Base-by-base conservation (phyloP, 1,284 basidiomycete genomes). In the Cerioporus squamosus region DNA sequence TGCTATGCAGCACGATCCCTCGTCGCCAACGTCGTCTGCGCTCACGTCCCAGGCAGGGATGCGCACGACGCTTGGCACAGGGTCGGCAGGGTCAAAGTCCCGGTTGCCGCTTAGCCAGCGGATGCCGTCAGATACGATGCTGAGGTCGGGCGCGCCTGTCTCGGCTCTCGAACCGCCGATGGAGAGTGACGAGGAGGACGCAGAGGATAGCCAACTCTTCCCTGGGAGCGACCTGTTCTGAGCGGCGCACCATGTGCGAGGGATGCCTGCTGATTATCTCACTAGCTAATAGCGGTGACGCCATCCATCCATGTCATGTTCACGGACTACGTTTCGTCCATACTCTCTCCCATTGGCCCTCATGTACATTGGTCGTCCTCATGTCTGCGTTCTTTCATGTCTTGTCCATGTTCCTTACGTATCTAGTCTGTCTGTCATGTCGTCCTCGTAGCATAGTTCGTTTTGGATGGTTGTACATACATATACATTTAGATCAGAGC, bases 151-250 rank as follows among this genome's bases (percentile, higher is more conserved):
- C 12, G 29, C 38, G 3, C 48, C 38, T 17, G 49, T 38, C 3
- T 18, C 49, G 5, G 47, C 31, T 51, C 52, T 64, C 42, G 54
- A 64, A 51, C 53, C 61, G 22, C 62, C 65, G 42, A 40, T 63
- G 49, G 67, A 68, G 72, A 77, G 63, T 75, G 69, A 78, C 66
- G 81, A 81, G 69, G 70, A 78, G 66, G 68, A 73, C 51, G 70
- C 55, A 55, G 76, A 76, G 53, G 76, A 72, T 46, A 80, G 78
- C 17, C 81, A 77, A 66, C 59, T 84, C 56, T 82, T 85, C 72
- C 81, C 83, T 36, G 83, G 82, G 26, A 84, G 82, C 42, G 83
- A 80, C 55, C 65, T 85, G 54, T 85, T 82, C 66, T 83, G 69
- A 79, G 57, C 23, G 10, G 18, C 51, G 7, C 31, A 7, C 29